Base-by-base conservation (phyloP, 345 rosid genomes). In the Abelmoschus esculentus region DNA sequence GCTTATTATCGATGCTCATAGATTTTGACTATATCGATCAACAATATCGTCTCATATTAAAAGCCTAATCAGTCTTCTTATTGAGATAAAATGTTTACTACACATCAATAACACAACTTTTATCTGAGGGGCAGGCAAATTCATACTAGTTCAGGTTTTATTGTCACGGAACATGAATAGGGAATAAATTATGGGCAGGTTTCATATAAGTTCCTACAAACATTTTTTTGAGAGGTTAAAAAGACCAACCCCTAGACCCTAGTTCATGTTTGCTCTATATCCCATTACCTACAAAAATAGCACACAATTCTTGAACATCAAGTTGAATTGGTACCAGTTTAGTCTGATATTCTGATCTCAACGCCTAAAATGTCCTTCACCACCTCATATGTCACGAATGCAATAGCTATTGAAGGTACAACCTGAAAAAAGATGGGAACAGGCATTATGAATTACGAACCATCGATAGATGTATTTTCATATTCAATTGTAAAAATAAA, bases 291-390 rank as follows among this genome's bases (percentile, higher is more conserved):
- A 85, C 96, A 90, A 88, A 88, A 87, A 81, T 85, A 81, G 72
- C 82, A 79, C 66, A 65, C 66, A 17, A 62, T 61, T 40, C 38
- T 73, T 67, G 18, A 70, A 49, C 67, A 65, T 18, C 8, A 66
- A 38, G 56, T 60, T 66, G 32, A 36, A 44, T 68, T 58, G 31
- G 47, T 53, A 75, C 59, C 12, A 6, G 58, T 80, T 88, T 81
- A 96, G 84, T 90, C 99, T 36, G 97, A 87, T 82, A 96, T 87
- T 84, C 88, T 87, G 74, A 92, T 85, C 78, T 92, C 97, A 28
- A 96, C 99, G 75, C 99, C 98, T 73, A 96, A 83, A 32, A 92
- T 71, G 50, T 89, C 99, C 84, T 90, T 96, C 88, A 90, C 98
- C 84, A 77, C 58, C 86, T 96, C 99, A 7, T 92, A 96, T 5